Percentiles rank a stretch among this genome's conserved stretches.
Conservation (phyloP, 202 grass and related monocot species). For the Hordeum pubiflorum region DNA sequence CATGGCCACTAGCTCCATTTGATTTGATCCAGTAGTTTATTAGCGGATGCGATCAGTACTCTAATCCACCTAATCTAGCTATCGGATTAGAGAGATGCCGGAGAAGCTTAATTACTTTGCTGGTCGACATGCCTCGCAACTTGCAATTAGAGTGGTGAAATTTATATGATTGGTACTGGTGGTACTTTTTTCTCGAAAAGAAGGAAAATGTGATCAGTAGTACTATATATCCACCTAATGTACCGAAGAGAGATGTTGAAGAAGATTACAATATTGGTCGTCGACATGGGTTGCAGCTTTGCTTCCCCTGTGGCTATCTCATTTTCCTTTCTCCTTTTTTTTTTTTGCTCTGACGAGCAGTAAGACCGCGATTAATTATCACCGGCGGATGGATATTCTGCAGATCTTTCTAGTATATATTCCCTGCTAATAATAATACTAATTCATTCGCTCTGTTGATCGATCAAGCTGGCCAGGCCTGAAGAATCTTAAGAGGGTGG, state of each 20-base stretch:
- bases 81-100: background rate
- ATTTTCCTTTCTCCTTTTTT: too few species aligned
- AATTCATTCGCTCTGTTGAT: background rate
- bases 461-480: background rate
- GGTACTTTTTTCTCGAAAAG: too few species aligned
- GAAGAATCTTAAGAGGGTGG: background rate
- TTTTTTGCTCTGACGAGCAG: too few species aligned
- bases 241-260: background rate
- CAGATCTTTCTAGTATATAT: background rate
- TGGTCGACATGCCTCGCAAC: background rate
- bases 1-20: slow-evolving; percentile 50
- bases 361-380: too few species aligned
- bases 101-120: background rate
- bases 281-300: background rate
- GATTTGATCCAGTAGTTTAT: too few species aligned
- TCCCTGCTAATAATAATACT: background rate
- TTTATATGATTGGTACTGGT: too few species aligned
- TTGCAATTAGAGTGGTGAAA: background rate
- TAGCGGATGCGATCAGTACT: background rate
- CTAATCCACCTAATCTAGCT: background rate
- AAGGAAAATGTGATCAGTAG: background rate
- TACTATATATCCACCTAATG: background rate
- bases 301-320: background rate
- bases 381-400: background rate
- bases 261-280: background rate